Conservation (phyloP, 139 green algal genomes). For the Coelastrella sp. region DNA sequence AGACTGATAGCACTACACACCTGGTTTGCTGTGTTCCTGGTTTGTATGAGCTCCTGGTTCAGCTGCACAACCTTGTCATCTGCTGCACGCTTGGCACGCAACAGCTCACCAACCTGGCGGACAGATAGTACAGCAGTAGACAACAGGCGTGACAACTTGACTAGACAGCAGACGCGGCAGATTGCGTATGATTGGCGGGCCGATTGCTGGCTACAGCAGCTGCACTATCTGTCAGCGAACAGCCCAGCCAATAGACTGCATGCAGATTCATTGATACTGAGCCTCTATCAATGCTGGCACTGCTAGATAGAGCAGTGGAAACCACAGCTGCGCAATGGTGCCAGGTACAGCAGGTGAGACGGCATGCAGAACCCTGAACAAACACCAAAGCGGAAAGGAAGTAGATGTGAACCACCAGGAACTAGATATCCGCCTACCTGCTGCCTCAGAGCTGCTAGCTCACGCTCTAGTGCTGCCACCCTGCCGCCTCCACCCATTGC, state of each 20-base stretch:
- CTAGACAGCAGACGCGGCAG: background rate
- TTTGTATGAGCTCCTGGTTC: constrained; percentile 21
- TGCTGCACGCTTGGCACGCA: constrained; percentile 19
- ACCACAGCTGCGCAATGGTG: no score
- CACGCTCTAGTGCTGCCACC: constrained; percentile 28
- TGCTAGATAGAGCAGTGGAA: no score
- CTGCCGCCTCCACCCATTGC: background rate
- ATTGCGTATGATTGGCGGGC: background rate
- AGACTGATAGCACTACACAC: no score
- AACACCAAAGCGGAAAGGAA: background rate
- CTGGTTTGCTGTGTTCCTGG: constrained; percentile 43
- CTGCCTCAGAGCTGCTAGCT: constrained; percentile 31
- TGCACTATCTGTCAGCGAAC: background rate
- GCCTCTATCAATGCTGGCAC: background rate
- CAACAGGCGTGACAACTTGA: no score
- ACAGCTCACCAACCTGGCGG: constrained; percentile 6
- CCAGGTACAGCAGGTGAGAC: no score
- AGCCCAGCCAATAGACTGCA: no score
- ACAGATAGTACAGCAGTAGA: background rate
- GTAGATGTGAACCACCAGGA: background rate
- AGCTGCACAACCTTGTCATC: constrained; percentile 28
- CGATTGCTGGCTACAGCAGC: background rate
- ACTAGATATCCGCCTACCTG: no score
- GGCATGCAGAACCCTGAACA: no score
- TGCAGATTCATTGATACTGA: no score